Conservation (phyloP, 148 eudicot genomes). For the Fallopia convolvulus region DNA sequence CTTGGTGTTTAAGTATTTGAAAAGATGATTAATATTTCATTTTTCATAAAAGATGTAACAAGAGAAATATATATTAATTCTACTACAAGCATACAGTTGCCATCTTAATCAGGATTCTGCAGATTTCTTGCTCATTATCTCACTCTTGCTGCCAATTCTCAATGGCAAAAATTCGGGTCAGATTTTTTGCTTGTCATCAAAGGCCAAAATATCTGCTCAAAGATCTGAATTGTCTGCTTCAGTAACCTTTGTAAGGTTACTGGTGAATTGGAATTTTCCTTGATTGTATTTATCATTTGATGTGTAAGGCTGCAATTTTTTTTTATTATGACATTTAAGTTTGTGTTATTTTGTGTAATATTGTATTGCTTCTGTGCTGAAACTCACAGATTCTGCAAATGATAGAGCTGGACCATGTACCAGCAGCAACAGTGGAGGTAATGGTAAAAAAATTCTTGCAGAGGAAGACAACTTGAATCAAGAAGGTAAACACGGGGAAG, state of each 20-base stretch:
- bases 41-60: background rate
- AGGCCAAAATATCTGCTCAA: background rate
- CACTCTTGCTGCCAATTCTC: background rate
- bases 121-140: background rate
- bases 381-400: constrained; percentile 20
- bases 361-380: constrained; percentile 11
- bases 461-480: constrained; percentile 7
- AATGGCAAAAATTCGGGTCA: background rate
- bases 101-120: background rate
- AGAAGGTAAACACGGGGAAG: constrained; percentile 15
- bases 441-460: constrained; percentile 16
- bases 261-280: background rate
- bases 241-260: background rate
- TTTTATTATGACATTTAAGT: background rate
- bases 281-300: background rate
- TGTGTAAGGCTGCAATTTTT: background rate
- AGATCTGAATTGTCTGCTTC: background rate
- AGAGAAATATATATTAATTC: background rate
- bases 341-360: background rate
- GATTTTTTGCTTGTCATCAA: background rate
- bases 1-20: background rate
- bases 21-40: background rate
- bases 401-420: background rate
- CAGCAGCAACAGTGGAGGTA: constrained; percentile 12
- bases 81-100: background rate